phyloP scores from a whole-genome alignment of 495 filamentous ascomycete genomes.

The Penicillium salamii region DNA sequence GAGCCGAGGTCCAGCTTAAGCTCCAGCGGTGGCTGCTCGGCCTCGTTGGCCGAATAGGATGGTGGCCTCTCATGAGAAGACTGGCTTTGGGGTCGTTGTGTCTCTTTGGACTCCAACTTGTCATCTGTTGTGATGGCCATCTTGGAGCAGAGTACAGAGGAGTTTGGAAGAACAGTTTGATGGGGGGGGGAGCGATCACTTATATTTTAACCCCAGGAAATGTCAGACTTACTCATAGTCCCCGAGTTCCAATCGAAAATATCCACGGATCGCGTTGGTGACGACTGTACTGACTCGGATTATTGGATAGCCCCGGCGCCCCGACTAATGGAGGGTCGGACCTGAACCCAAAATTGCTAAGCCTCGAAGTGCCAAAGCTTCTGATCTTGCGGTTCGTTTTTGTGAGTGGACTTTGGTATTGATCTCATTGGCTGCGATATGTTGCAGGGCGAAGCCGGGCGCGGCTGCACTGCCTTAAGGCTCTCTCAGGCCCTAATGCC shows the following conservation, averaged over 20 bases:
- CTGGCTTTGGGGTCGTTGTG: neutral
- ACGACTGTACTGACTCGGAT: neutral
- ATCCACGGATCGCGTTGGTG: too few relatives aligned
- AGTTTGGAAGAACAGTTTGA: too few relatives aligned
- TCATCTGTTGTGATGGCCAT: conserved; percentile 16
- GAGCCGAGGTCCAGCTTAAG: conserved; percentile 14
- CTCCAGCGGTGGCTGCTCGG: conserved; percentile 3
- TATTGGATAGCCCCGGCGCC: conserved; percentile 1
- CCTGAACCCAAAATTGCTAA: neutral
- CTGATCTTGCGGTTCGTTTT: neutral
- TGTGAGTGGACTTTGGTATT: neutral
- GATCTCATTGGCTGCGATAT: neutral
- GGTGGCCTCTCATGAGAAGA: conserved; percentile 14
- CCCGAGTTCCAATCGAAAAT: too few relatives aligned
- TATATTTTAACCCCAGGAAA: too few relatives aligned
- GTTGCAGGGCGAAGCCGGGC: conserved; percentile 1
- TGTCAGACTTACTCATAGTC: too few relatives aligned
- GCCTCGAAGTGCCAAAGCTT: neutral
- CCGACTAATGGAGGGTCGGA: too few relatives aligned
- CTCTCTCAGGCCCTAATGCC: too few relatives aligned
- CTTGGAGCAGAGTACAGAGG: conserved; percentile 2
- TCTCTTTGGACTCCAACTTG: conserved; percentile 10
- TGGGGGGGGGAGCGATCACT: too few relatives aligned
- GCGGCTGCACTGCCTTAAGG: conserved; percentile 6
- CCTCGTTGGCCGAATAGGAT: conserved; percentile 10